Evolutionary conservation across 2,329 filamentous ascomycete genomes (phyloP).

Genomic region (Aspergillaceae sp.): DNA sequence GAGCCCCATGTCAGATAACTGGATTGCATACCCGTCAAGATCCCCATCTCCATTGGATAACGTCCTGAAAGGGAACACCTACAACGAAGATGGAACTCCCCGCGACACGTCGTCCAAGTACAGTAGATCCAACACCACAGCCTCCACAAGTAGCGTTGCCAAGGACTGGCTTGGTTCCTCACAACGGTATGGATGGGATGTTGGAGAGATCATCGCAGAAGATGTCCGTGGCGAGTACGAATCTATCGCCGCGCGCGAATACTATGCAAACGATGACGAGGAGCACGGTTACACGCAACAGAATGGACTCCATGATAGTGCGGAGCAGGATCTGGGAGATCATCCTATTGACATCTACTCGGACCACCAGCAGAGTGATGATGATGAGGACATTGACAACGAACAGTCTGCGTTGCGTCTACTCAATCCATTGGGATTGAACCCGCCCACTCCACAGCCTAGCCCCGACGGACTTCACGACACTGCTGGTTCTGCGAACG

Average conservation of each 20-base stretch:
- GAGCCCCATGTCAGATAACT: constrained; percentile 34
- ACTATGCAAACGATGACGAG: constrained; percentile 25
- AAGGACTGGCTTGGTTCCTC: constrained; percentile 28
- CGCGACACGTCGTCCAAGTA: constrained; percentile 29
- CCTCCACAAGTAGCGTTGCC: constrained; percentile 19
- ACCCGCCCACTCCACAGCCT: constrained; percentile 37
- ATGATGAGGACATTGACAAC: constrained; percentile 5
- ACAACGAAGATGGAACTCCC: constrained; percentile 15
- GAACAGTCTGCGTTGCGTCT: constrained; percentile 8
- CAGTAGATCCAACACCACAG: constrained; percentile 19
- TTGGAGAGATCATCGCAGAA: constrained; percentile 24
- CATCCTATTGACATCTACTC: constrained; percentile 26
- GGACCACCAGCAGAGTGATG: constrained; percentile 22
- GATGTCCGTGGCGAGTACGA: constrained; percentile 31
- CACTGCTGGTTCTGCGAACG: constrained; percentile 13
- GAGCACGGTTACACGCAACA: constrained; percentile 11
- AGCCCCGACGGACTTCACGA: constrained; percentile 15
- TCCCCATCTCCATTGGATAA: constrained; percentile 19
- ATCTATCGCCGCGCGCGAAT: constrained; percentile 26
- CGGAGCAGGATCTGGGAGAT: constrained; percentile 30
- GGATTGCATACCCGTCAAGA: constrained; percentile 32
- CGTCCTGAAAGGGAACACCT: constrained; percentile 5
- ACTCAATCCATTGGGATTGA: constrained; percentile 39
- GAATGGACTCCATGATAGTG: constrained; percentile 14
- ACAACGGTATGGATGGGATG: constrained; percentile 19